Percentiles rank a stretch among this genome's conserved stretches.
phyloP scores from a whole-genome alignment of 371 early-diverging fungal genomes.

The Saksenaea vasiformis region DNA sequence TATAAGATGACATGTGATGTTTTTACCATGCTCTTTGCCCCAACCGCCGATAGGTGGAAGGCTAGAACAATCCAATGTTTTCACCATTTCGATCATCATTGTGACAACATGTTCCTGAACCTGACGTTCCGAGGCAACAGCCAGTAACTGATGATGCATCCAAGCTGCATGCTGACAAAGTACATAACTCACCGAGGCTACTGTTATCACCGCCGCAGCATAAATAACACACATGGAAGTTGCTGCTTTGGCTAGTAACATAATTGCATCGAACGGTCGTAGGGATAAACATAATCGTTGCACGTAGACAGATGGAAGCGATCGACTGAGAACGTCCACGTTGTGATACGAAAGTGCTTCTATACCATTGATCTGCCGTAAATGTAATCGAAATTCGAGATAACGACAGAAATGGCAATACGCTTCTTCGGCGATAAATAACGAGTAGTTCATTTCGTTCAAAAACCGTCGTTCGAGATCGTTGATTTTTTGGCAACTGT shows the following conservation, averaged over 20 bases:
- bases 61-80: neutral
- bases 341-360: constrained; percentile 48
- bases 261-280: constrained; percentile 40
- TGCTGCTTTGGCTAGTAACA: constrained; percentile 32
- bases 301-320: constrained; percentile 43
- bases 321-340: constrained; percentile 51
- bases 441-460: constrained; percentile 38
- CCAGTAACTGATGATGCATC: neutral
- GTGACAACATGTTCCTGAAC: constrained; percentile 16
- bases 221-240: constrained; percentile 29
- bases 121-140: constrained; percentile 2
- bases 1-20: neutral
- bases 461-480: constrained; percentile 50
- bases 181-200: constrained; percentile 4
- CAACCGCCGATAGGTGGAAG: neutral
- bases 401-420: constrained; percentile 52
- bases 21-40: neutral
- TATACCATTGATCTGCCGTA: constrained; percentile 37
- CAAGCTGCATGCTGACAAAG: neutral
- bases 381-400: constrained; percentile 48
- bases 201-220: constrained; percentile 20
- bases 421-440: constrained; percentile 45
- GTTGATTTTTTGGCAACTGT: constrained; percentile 51
- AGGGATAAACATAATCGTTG: constrained; percentile 46
- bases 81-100: constrained; percentile 10